A percentile compares a stretch with the other conserved stretches of the same genome.
Evolutionary conservation across 352 stramenopile species (phyloP).

Genomic region (Globisporangium iwayamae): DNA sequence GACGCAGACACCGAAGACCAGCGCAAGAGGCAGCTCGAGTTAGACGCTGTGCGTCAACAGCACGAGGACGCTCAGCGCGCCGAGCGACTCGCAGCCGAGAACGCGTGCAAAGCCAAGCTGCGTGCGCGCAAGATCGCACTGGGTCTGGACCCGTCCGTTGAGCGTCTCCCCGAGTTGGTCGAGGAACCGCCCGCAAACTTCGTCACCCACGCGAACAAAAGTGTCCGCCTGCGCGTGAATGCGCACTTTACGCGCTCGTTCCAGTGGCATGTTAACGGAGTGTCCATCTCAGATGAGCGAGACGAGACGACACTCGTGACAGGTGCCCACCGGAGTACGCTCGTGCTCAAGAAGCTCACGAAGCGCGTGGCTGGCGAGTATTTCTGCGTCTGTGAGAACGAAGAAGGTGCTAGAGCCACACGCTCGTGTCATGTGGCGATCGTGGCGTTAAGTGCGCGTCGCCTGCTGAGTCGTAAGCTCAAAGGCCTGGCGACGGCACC

Average conservation of each 20-base stretch:
- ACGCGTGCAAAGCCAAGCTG: slow-evolving; percentile 33
- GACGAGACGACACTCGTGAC: slow-evolving; percentile 5
- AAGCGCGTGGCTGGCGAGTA: slow-evolving; percentile 49
- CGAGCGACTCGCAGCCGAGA: slow-evolving; percentile 33
- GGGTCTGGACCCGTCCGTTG: slow-evolving; percentile 44
- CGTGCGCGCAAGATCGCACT: slow-evolving; percentile 60
- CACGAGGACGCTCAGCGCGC: slow-evolving; percentile 30
- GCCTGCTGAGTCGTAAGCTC: slow-evolving; percentile 26
- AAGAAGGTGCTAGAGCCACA: slow-evolving; percentile 42
- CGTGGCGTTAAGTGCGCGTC: slow-evolving; percentile 21
- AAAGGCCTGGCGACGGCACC: slow-evolving; percentile 23
- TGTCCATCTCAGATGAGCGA: slow-evolving; percentile 9
- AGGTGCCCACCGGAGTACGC: slow-evolving; percentile 29
- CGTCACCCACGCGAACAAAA: slow-evolving; percentile 19
- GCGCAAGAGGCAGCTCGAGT: slow-evolving; percentile 25
- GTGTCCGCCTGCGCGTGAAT: slow-evolving; percentile 38
- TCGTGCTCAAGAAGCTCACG: slow-evolving; percentile 37
- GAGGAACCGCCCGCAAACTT: slow-evolving; percentile 27
- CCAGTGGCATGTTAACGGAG: slow-evolving; percentile 54
- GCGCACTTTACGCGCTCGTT: slow-evolving; percentile 35
- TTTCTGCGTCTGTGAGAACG: slow-evolving; percentile 60
- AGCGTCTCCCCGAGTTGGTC: slow-evolving; percentile 35
- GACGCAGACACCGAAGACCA: slow-evolving; percentile 42
- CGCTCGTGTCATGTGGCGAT: slow-evolving; percentile 31
- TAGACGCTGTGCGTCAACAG: slow-evolving; percentile 18